Evolutionary conservation across 495 filamentous ascomycete species (phyloP).

Genomic region (Xylona heveae): DNA sequence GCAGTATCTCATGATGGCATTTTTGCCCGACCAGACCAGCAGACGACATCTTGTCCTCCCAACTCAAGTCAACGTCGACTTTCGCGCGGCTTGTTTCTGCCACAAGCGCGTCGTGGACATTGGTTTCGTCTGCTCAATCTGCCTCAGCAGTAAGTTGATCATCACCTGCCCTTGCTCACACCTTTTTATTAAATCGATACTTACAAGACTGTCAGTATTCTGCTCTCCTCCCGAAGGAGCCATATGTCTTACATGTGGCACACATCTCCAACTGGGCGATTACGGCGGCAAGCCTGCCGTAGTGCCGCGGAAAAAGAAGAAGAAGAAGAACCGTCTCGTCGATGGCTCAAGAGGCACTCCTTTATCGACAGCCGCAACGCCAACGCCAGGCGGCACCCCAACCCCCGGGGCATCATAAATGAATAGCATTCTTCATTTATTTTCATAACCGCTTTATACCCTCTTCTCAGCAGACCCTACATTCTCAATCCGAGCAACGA

Average conservation of each 20-base stretch:
- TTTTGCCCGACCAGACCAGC: slow-evolving; percentile 52
- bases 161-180: background rate
- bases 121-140: slow-evolving; percentile 89
- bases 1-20: slow-evolving; percentile 92
- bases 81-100: slow-evolving; percentile 92
- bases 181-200: slow-evolving; percentile 12
- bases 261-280: slow-evolving; percentile 50
- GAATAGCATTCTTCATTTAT: too few relatives aligned
- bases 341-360: slow-evolving; percentile 20
- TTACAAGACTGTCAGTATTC: slow-evolving; percentile 24
- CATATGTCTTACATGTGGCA: slow-evolving; percentile 80
- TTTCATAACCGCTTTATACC: too few relatives aligned
- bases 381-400: too few relatives aligned
- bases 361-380: too few relatives aligned
- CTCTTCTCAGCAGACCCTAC: too few relatives aligned
- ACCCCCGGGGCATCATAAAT: too few relatives aligned
- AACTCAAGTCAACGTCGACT: slow-evolving; percentile 75
- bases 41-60: slow-evolving; percentile 48
- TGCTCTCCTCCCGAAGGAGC: slow-evolving; percentile 41
- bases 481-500: too few relatives aligned
- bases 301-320: slow-evolving; percentile 54
- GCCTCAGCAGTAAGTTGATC: slow-evolving; percentile 49
- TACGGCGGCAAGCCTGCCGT: slow-evolving; percentile 58
- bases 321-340: slow-evolving; percentile 29
- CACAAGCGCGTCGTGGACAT: slow-evolving; percentile 79